These are phyloP conservation scores for Rhypophila decipiens DNA, from an alignment of 495 filamentous ascomycete genomes.

Conservation along the genomic window DNA sequence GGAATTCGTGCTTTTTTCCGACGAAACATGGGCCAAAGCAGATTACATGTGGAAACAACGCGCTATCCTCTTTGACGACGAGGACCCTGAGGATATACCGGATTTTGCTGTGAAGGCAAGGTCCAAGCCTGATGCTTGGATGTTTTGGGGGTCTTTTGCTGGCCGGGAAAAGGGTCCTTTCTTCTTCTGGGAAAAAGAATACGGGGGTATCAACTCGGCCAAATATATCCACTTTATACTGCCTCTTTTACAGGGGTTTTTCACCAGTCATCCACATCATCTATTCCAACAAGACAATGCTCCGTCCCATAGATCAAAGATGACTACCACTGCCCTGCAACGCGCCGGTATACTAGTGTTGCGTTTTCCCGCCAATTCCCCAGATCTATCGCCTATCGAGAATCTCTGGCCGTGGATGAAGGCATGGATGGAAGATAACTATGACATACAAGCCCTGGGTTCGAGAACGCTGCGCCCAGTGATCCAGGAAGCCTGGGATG, in stretches of 20 bases:
- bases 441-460: not conserved
- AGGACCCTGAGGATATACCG: not conserved
- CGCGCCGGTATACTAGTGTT: not conserved
- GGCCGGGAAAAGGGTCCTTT: not conserved
- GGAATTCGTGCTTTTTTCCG: not conserved
- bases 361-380: not conserved
- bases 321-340: not conserved
- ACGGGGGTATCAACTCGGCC: not conserved
- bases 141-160: slow-evolving; percentile 1
- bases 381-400: not conserved
- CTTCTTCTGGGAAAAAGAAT: not conserved
- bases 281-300: not conserved
- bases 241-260: no score
- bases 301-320: not conserved
- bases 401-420: not conserved
- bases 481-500: not conserved
- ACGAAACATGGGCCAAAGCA: not conserved
- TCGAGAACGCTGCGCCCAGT: not conserved
- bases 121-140: not conserved
- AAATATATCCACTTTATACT: not conserved
- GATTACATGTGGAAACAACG: slow-evolving; percentile 1
- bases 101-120: not conserved
- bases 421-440: not conserved
- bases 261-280: no score
- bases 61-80: not conserved